These are phyloP conservation scores for Berberis thunbergii DNA, from an alignment of 164 flowering plant species.

Conservation along the genomic window DNA sequence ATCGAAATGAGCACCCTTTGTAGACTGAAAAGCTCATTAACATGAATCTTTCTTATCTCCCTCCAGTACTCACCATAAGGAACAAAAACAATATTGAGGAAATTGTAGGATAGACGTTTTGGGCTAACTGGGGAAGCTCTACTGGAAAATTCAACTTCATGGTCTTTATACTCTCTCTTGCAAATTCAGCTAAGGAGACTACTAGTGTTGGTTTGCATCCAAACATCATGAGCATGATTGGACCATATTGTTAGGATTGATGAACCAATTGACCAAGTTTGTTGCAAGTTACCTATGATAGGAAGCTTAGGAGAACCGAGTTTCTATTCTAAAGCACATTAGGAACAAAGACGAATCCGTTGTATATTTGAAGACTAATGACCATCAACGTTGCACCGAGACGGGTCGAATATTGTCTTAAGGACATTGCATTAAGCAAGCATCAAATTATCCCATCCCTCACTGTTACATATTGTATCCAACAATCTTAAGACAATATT, in stretches of 20 bases:
- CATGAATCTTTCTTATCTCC: neutral
- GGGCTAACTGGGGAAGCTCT: slow-evolving; percentile 1
- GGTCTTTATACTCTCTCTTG: slow-evolving; percentile 11
- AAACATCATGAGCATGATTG: neutral
- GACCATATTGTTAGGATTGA: neutral
- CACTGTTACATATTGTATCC: too few species aligned
- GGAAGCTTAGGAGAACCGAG: neutral
- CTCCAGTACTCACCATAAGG: neutral
- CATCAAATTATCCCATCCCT: too few species aligned
- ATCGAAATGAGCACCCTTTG: slow-evolving; percentile 1
- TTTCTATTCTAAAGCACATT: too few species aligned
- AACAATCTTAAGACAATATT: too few species aligned
- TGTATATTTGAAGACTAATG: too few species aligned
- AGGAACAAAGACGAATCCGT: too few species aligned
- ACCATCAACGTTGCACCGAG: too few species aligned
- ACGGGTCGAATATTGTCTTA: too few species aligned
- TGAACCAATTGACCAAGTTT: neutral
- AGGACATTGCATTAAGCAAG: too few species aligned
- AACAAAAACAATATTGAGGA: neutral
- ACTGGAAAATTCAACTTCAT: slow-evolving; percentile 12
- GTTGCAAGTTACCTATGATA: neutral
- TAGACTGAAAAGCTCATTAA: neutral
- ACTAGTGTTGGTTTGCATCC: neutral
- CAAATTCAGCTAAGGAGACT: slow-evolving; percentile 1
- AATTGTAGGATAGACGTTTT: neutral